phyloP scores from a whole-genome alignment of 352 stramenopile genomes.

The Vaucheria bursata region DNA sequence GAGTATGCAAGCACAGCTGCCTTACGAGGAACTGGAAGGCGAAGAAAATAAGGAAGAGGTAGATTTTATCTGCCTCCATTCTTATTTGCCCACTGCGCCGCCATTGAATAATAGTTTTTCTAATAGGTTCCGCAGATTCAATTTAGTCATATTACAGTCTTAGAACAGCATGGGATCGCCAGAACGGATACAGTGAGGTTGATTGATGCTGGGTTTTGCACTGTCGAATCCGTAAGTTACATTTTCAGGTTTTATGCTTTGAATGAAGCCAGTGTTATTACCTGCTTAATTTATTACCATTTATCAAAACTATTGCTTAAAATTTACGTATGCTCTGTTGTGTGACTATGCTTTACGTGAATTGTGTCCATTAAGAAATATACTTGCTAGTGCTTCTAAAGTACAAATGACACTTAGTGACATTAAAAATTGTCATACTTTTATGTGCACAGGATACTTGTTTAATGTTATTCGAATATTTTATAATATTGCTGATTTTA shows the following conservation, averaged over 20 bases:
- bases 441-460: no score
- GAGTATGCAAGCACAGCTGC: no score
- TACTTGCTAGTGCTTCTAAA: background rate
- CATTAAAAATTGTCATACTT: no score
- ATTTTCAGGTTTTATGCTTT: slow-evolving; percentile 4
- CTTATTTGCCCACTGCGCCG: no score
- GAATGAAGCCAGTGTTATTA: slow-evolving; percentile 14
- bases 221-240: slow-evolving; percentile 80
- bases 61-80: no score
- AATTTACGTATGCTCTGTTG: background rate
- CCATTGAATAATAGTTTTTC: no score
- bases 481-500: no score
- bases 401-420: background rate
- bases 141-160: slow-evolving; percentile 61
- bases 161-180: slow-evolving; percentile 93
- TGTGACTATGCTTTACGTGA: background rate
- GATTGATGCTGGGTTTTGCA: slow-evolving; percentile 91
- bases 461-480: no score
- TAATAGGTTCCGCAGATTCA: no score
- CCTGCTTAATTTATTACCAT: slow-evolving; percentile 4
- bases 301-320: slow-evolving; percentile 17
- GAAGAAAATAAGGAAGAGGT: no score
- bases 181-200: slow-evolving; percentile 95
- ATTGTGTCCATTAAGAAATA: background rate
- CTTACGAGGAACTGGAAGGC: no score